These are phyloP conservation scores for Leptographium radiaticola DNA, from an alignment of 2,329 filamentous ascomycete genomes.

Conservation along the genomic window DNA sequence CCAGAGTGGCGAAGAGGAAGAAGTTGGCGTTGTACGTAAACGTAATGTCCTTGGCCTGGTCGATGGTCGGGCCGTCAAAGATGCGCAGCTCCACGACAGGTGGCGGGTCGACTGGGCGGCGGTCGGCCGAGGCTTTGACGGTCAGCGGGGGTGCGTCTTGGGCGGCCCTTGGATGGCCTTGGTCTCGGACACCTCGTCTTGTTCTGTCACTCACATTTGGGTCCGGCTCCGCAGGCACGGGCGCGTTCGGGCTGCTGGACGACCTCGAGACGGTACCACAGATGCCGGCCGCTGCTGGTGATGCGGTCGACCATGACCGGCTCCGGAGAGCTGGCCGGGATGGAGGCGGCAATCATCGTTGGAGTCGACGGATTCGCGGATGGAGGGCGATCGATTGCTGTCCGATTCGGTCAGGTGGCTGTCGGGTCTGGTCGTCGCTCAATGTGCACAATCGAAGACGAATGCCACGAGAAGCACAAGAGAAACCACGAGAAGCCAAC, in stretches of 20 bases:
- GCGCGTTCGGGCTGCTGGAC: constrained; percentile 92
- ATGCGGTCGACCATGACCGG: constrained; percentile 30
- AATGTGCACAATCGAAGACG: too few species aligned
- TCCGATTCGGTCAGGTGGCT: too few species aligned
- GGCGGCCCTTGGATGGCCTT: too few species aligned
- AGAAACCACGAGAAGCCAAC: too few species aligned
- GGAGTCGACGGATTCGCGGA: not conserved
- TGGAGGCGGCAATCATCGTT: constrained; percentile 7
- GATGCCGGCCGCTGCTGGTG: constrained; percentile 61
- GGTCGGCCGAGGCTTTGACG: constrained; percentile 60
- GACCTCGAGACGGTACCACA: constrained; percentile 74
- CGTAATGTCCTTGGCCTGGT: constrained; percentile 57
- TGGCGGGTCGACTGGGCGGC: constrained; percentile 84
- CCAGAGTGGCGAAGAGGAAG: constrained; percentile 88
- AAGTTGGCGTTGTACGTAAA: constrained; percentile 94
- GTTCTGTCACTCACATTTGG: constrained; percentile 60
- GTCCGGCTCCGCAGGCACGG: constrained; percentile 86
- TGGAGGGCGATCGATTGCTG: too few species aligned
- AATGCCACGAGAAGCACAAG: too few species aligned
- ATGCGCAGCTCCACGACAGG: constrained; percentile 88
- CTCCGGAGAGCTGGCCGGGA: constrained; percentile 12
- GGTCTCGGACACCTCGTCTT: not conserved
- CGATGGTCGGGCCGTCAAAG: constrained; percentile 55
- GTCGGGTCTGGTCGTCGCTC: too few species aligned
- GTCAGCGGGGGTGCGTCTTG: not conserved